Percentiles rank a stretch among this genome's conserved stretches.
phyloP scores from a whole-genome alignment of 805 yeast species.

The Teunomyces stri region DNA sequence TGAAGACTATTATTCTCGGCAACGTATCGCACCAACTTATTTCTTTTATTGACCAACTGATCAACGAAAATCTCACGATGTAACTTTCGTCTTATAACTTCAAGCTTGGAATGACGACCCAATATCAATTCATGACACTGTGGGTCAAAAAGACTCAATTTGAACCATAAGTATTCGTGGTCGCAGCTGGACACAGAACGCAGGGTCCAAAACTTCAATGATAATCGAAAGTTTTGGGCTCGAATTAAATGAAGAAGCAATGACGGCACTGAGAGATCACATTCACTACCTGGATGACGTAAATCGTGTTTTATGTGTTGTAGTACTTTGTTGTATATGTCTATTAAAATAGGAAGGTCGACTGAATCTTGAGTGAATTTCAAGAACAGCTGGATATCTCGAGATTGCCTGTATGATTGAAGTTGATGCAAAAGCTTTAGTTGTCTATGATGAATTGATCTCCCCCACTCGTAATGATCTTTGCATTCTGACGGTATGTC shows the following conservation, averaged over 20 bases:
- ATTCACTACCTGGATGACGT: neutral
- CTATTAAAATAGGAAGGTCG: neutral
- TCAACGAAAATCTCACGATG: neutral
- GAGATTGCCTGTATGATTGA: neutral
- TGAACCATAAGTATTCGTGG: neutral
- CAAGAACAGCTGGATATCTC: neutral
- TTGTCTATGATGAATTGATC: neutral
- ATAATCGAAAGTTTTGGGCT: neutral
- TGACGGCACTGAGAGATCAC: neutral
- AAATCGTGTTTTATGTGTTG: neutral
- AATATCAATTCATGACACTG: neutral
- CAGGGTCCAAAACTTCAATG: neutral
- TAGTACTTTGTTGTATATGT: neutral
- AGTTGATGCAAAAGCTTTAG: neutral
- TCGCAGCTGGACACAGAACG: neutral
- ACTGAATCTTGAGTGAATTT: neutral
- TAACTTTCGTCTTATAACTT: neutral
- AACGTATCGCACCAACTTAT: neutral
- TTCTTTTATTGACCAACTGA: neutral
- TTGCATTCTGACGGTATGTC: neutral
- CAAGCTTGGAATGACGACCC: neutral
- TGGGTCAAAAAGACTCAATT: slow-evolving; percentile 2
- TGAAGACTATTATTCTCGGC: neutral
- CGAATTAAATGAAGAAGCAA: slow-evolving; percentile 1
- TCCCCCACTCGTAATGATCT: neutral